Percentiles rank a stretch among this genome's conserved stretches.
These are phyloP conservation scores for Podospora appendiculata DNA, from an alignment of 495 filamentous ascomycete genomes.

Conservation along the genomic window DNA sequence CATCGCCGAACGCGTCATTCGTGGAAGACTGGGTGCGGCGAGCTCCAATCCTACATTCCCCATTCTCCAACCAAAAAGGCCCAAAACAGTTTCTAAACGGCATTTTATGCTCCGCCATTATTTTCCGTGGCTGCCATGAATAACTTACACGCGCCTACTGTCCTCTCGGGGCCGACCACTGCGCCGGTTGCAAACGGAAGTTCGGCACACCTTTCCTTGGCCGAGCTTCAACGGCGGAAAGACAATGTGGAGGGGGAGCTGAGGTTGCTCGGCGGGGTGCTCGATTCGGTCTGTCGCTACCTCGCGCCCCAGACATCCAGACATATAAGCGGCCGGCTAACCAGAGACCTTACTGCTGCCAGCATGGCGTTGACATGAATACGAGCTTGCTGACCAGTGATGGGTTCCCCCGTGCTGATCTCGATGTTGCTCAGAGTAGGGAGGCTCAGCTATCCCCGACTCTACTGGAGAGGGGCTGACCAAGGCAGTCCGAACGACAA, in stretches of 20 bases:
- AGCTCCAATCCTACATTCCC: not conserved
- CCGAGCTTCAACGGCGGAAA: conserved; percentile 59
- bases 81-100: no score
- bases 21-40: conserved; percentile 14
- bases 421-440: conserved; percentile 92
- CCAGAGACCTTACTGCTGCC: not conserved
- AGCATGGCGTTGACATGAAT: conserved; percentile 94
- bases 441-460: not conserved
- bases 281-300: conserved; percentile 67
- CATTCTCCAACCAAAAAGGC: no score
- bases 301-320: no score
- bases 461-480: conserved; percentile 10
- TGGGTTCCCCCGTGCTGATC: conserved; percentile 86
- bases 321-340: not conserved
- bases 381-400: conserved; percentile 83
- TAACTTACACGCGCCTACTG: conserved; percentile 66
- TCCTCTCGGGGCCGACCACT: conserved; percentile 62
- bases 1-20: conserved; percentile 17
- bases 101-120: conserved; percentile 14
- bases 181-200: conserved; percentile 42
- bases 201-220: conserved; percentile 51
- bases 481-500: conserved; percentile 71
- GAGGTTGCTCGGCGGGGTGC: conserved; percentile 71
- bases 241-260: conserved; percentile 78
- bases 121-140: conserved; percentile 40